Evolutionary conservation across 2,329 filamentous ascomycete species (phyloP), one percentile per base, ranked within the genome.

Genomic region (Acephala macrosclerotiorum): DNA sequence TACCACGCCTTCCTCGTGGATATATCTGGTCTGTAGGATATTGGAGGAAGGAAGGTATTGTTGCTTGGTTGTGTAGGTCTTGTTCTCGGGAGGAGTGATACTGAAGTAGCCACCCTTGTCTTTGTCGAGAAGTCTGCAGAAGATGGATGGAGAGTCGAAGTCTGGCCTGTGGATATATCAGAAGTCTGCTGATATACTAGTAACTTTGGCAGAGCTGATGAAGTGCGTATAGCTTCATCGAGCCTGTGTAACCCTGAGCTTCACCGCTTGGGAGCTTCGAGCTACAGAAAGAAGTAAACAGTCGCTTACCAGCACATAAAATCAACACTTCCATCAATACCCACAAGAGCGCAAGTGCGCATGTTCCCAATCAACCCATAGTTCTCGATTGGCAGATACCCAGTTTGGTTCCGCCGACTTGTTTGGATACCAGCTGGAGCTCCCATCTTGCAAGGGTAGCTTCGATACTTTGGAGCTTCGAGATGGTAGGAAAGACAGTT

Each of bases 291-390:
- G 11, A 57, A 57, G n/a, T 12, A 25, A 57, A 57, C 3, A 33
- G 25, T 57, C 58, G 69, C 83, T 77, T 74, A 88, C 88, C 90
- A 94, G 77, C 90, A 93, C 89, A 93, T 91, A 72, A 89, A 92
- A 75, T 93, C 91, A 64, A 94, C 78, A 69, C 89, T 90, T 26
- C 91, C 91, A 73, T 91, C 88, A 74, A 91, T 91, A 70, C 89
- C 90, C 25, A 92, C 84, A n/a, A 93, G 80, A 16, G 91, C 90
- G 79, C 89, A 92, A 0, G 91, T 94, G 72, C 89, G 85, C 90
- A 94, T 92, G 74, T 93, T 93, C 26, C 91, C 91, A 72, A 94
- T 92, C 77, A 94, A 85, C 63, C 91, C 91, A 82, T 93, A 93
- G 77, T 93, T 87, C 75, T 93, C 91, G 70, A 93, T 91, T 42